Evolutionary conservation across 352 stramenopile species (phyloP).

Genomic region (Phytopythium boreale): DNA sequence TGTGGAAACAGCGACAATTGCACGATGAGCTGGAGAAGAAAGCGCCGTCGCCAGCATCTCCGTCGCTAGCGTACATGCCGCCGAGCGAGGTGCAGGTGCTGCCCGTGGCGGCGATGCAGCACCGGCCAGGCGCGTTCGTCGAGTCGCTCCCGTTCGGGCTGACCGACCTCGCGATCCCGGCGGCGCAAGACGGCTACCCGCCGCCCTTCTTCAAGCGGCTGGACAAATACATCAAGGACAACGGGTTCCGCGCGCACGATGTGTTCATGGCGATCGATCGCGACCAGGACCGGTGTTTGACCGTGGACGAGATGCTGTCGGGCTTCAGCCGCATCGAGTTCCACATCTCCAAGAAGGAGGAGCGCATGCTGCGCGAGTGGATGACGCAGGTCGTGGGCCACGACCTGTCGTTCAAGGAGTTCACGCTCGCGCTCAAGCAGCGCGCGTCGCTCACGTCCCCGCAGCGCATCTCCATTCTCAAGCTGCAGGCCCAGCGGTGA

Average conservation of each 20-base stretch:
- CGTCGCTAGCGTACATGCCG: conserved; percentile 9
- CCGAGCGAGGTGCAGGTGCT: conserved; percentile 17
- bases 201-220: conserved; percentile 49
- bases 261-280: conserved; percentile 48
- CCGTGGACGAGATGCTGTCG: conserved; percentile 40
- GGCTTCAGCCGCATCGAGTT: conserved; percentile 52
- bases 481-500: conserved; percentile 10
- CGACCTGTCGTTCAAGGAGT: conserved; percentile 57
- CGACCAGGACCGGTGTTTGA: conserved; percentile 34
- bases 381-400: conserved; percentile 46
- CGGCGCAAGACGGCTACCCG: conserved; percentile 35
- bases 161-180: conserved; percentile 6
- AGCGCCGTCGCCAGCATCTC: neutral
- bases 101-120: conserved; percentile 8
- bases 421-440: conserved; percentile 51
- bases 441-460: conserved; percentile 45
- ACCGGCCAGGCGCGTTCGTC: neutral
- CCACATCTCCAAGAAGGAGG: conserved; percentile 36
- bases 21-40: conserved; percentile 9
- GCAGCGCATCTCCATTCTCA: conserved; percentile 39
- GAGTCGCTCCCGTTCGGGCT: conserved; percentile 9
- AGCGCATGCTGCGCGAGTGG: conserved; percentile 38
- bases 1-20: neutral
- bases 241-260: conserved; percentile 43
- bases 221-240: conserved; percentile 46